phyloP scores from a whole-genome alignment of 2,329 filamentous ascomycete genomes.

The Clonostachys chloroleuca region DNA sequence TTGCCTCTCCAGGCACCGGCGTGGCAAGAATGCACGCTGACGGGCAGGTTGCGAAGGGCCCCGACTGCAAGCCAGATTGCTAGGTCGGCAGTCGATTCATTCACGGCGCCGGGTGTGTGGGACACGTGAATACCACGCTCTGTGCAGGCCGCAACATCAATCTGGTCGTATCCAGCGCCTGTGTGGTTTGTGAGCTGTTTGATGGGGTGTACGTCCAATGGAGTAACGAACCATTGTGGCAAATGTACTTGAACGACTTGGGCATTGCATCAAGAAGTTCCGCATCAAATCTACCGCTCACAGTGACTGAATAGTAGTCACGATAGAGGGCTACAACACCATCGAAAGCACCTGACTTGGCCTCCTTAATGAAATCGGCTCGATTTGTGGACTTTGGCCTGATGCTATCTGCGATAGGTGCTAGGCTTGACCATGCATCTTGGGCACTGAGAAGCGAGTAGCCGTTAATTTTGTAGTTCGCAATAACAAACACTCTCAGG shows the following conservation, averaged over 20 bases:
- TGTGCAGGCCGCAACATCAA: conserved; percentile 65
- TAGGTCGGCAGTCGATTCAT: conserved; percentile 67
- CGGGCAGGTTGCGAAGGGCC: conserved; percentile 50
- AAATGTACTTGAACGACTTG: conserved; percentile 32
- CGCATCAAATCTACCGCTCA: conserved; percentile 59
- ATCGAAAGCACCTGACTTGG: conserved; percentile 59
- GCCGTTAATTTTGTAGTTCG: too few relatives aligned
- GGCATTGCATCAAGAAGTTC: conserved; percentile 49
- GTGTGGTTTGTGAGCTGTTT: conserved; percentile 67
- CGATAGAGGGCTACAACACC: conserved; percentile 63
- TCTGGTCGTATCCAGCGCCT: conserved; percentile 80
- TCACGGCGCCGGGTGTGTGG: conserved; percentile 63
- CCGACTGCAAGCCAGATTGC: conserved; percentile 69
- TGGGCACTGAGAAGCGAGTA: conserved; percentile 47
- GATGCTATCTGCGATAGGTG: conserved; percentile 60
- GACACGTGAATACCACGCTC: conserved; percentile 55
- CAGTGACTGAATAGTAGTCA: conserved; percentile 59
- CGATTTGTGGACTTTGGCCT: conserved; percentile 57
- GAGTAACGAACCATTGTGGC: conserved; percentile 54
- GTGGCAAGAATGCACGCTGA: conserved; percentile 53
- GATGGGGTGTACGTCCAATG: conserved; percentile 58
- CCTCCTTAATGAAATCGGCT: conserved; percentile 65
- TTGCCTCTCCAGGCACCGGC: conserved; percentile 50
- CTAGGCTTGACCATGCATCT: conserved; percentile 58
- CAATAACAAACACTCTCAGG: too few relatives aligned